Evolutionary conservation across 345 rosid genomes (phyloP).

Genomic region (Mangifera indica): DNA sequence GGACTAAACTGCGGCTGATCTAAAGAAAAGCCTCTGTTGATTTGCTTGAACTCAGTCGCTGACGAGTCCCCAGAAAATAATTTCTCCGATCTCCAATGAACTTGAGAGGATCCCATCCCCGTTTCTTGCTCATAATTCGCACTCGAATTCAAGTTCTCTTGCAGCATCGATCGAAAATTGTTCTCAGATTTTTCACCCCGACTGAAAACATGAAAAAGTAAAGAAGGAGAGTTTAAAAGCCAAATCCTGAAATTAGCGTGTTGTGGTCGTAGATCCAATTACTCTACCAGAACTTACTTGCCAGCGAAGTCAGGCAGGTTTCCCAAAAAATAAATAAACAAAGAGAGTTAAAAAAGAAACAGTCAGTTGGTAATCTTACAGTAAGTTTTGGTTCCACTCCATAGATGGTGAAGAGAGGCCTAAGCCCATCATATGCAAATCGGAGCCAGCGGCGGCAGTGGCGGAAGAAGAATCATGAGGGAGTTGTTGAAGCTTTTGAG

Average conservation of each 20-base stretch:
- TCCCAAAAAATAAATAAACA: no score
- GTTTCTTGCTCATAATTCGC: constrained; percentile 37
- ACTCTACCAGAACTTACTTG: no score
- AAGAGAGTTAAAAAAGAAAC: not conserved
- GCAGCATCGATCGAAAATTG: constrained; percentile 68
- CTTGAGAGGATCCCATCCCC: constrained; percentile 46
- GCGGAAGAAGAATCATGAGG: constrained; percentile 29
- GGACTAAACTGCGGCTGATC: constrained; percentile 66
- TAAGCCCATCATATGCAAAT: constrained; percentile 78
- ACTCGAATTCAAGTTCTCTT: constrained; percentile 63
- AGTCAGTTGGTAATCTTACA: constrained; percentile 40
- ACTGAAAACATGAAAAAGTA: constrained; percentile 27
- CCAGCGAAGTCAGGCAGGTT: no score
- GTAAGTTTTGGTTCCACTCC: constrained; percentile 83
- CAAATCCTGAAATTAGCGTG: no score
- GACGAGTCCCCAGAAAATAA: constrained; percentile 23
- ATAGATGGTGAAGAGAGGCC: constrained; percentile 82
- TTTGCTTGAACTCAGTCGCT: constrained; percentile 39
- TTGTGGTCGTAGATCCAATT: no score
- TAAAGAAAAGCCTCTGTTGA: constrained; percentile 52
- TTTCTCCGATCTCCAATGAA: constrained; percentile 37
- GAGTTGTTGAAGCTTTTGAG: constrained; percentile 41
- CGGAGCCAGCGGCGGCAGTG: constrained; percentile 34
- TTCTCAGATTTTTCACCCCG: constrained; percentile 67
- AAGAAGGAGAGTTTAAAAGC: no score